phyloP scores from a whole-genome alignment of 352 stramenopile species.

The Phytophthora hibernalis region DNA sequence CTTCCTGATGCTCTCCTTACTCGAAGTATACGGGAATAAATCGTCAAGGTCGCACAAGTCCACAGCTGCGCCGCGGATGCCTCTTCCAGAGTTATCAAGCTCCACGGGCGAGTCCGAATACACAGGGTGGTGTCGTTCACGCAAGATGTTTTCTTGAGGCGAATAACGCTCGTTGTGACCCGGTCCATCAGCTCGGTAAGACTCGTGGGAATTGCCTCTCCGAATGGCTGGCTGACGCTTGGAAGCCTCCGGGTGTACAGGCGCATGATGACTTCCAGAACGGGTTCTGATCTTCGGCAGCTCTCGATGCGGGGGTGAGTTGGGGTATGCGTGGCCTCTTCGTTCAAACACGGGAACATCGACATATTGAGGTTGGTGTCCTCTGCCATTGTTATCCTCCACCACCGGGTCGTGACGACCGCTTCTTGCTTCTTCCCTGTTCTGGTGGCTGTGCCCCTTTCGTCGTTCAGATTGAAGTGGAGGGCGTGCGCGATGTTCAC shows the following conservation, averaged over 20 bases:
- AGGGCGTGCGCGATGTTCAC: slow-evolving; percentile 27
- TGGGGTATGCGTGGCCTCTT: slow-evolving; percentile 20
- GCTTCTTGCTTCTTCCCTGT: slow-evolving; percentile 19
- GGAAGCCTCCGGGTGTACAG: slow-evolving; percentile 11
- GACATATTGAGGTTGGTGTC: slow-evolving; percentile 12
- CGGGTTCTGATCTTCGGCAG: slow-evolving; percentile 21
- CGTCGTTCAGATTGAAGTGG: slow-evolving; percentile 25
- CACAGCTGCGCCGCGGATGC: slow-evolving; percentile 10
- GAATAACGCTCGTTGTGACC: slow-evolving; percentile 10
- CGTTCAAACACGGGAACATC: slow-evolving; percentile 11
- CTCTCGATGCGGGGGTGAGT: slow-evolving; percentile 20
- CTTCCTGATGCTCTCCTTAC: slow-evolving; percentile 44
- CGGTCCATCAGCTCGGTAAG: neutral
- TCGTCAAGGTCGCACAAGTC: slow-evolving; percentile 34
- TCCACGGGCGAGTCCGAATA: slow-evolving; percentile 27
- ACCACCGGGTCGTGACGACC: slow-evolving; percentile 14
- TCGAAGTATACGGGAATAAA: slow-evolving; percentile 18
- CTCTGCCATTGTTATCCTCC: slow-evolving; percentile 10
- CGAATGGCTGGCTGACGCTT: slow-evolving; percentile 17
- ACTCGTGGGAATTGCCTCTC: slow-evolving; percentile 24
- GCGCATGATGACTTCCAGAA: slow-evolving; percentile 21
- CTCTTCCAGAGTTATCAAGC: slow-evolving; percentile 25
- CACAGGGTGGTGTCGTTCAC: slow-evolving; percentile 6
- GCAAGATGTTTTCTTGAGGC: slow-evolving; percentile 7
- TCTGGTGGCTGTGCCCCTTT: slow-evolving; percentile 11